phyloP scores from a whole-genome alignment of 768 basidiomycete species.

The Clavulina sp. region DNA sequence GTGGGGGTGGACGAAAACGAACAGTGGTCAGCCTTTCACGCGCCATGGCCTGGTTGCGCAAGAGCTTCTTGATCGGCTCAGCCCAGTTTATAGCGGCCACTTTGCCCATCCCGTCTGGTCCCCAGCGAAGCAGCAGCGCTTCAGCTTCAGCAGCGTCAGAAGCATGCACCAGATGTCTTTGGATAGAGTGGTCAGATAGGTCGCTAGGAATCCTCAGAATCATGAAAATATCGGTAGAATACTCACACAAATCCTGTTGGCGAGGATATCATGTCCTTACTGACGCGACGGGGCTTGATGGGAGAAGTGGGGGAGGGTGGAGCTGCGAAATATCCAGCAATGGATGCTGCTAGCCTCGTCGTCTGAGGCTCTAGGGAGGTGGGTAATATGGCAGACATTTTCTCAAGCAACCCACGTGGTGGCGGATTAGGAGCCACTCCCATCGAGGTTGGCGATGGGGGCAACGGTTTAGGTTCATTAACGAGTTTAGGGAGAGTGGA shows the following conservation, averaged over 20 bases:
- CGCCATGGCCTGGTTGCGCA: conserved; percentile 48
- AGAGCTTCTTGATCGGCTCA: conserved; percentile 64
- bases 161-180: conserved; percentile 77
- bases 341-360: not conserved
- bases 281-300: conserved; percentile 41
- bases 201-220: no score
- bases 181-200: conserved; percentile 3
- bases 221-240: no score
- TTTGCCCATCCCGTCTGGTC: conserved; percentile 76
- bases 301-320: conserved; percentile 9
- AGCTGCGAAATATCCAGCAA: no score
- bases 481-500: conserved; percentile 18
- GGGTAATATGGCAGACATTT: not conserved
- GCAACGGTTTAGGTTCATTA: not conserved
- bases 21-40: conserved; percentile 50
- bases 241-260: conserved; percentile 76
- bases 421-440: no score
- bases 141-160: conserved; percentile 81
- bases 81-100: conserved; percentile 84
- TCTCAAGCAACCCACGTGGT: not conserved
- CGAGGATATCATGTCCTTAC: conserved; percentile 76
- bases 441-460: not conserved
- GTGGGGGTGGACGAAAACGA: conserved; percentile 23
- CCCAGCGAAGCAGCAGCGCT: conserved; percentile 74
- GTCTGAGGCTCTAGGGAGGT: not conserved